A percentile compares a stretch with the other conserved stretches of the same genome.
phyloP scores from a whole-genome alignment of 805 yeast genomes.

The Brettanomyces sp. region DNA sequence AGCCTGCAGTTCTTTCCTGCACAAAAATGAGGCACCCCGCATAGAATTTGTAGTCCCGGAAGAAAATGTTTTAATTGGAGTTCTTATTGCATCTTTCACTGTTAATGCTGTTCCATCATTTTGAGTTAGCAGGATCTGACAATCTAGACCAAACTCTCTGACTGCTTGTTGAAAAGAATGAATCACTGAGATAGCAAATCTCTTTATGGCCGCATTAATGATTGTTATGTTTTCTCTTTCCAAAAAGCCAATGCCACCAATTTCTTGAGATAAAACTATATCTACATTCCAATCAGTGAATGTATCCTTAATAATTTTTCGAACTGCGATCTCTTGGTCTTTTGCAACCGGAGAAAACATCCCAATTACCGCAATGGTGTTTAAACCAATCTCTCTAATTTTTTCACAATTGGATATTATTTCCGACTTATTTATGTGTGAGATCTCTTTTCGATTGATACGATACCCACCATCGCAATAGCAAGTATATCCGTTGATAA shows the following conservation, averaged over 20 bases:
- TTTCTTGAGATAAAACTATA: constrained; percentile 30
- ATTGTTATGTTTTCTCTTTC: constrained; percentile 41
- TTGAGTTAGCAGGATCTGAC: constrained; percentile 34
- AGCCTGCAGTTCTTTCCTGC: constrained; percentile 20
- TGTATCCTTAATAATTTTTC: constrained; percentile 23
- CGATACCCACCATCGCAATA: constrained; percentile 33
- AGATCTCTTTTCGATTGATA: constrained; percentile 33
- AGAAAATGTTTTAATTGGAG: constrained; percentile 38
- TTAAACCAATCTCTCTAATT: constrained; percentile 26
- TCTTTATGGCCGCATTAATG: constrained; percentile 34
- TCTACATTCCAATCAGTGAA: constrained; percentile 21
- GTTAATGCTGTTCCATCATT: constrained; percentile 40
- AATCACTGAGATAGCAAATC: constrained; percentile 34
- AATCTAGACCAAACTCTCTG: constrained; percentile 24
- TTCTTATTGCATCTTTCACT: constrained; percentile 27
- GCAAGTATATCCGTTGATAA: constrained; percentile 29
- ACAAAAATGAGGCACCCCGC: constrained; percentile 37
- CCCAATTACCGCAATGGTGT: constrained; percentile 31
- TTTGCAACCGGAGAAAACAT: constrained; percentile 31
- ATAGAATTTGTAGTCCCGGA: constrained; percentile 42
- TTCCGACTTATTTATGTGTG: not conserved
- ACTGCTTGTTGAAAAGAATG: constrained; percentile 30
- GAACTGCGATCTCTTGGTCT: constrained; percentile 29
- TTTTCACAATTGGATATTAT: constrained; percentile 7
- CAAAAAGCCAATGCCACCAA: constrained; percentile 35